Base-by-base conservation (phyloP, 2,329 filamentous ascomycete species). In the Didymella keratinophila region DNA sequence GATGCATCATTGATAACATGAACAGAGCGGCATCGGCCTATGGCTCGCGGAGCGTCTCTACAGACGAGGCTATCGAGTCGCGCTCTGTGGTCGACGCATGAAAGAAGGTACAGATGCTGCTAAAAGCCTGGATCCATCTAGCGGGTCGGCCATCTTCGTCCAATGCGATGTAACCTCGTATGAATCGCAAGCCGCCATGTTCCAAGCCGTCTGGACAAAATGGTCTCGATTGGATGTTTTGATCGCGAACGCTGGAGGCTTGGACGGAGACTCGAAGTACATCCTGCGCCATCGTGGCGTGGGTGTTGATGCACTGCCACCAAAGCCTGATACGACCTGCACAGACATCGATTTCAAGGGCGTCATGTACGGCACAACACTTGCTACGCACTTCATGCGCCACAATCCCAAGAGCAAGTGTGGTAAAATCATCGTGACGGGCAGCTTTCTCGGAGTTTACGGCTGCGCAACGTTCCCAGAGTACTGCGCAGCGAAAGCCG, bases 331-430 rank as follows among this genome's bases (percentile, higher is more conserved):
- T 52, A 69, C 80, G 1, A 61, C 61, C 2, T 79, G 78, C 47
- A 83, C 81, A 2, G 81, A 85, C 54, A 68, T 81, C 32, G 76
- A 81, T 62, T 79, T 80, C 67, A 84, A 84, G 66, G 80, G 80
- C 3, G 74, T 83, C 1, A 64, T 84, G 0, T 83, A 83, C 56
- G 80, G 81, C 4, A 80, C 78, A 1, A 77, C 79, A 53, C 72
- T 84, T 9, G 81, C 83, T 0, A 80, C 77, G 1, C 82, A 85
- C 62, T 85, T 83, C 66, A 84, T 84, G 83, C 76, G 82, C 10
- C 75, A 83, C 56, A 84, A 84, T 55, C 46, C 62, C 2, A 64
- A 70, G 2, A 68, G 66, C 0, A 76, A 76, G 0, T 80, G 79
- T 2, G 81, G 81, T 1, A 77, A 72, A 53, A 81, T 83, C 51